phyloP scores from a whole-genome alignment of 371 early-diverging fungal genomes.

The Haplosporangium sp. region DNA sequence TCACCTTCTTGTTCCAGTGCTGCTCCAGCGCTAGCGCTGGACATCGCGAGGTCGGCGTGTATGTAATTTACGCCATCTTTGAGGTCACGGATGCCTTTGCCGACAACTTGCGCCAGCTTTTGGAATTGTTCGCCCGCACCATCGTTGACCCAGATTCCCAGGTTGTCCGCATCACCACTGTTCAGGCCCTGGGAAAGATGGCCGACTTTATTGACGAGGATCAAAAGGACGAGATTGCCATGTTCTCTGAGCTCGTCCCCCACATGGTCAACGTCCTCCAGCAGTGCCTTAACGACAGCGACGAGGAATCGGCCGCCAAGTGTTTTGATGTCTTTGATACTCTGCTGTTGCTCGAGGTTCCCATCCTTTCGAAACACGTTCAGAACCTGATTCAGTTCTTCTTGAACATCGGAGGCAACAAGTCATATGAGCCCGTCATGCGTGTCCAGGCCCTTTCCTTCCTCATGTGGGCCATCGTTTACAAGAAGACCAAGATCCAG shows the following conservation, averaged over 20 bases:
- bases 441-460: conserved; percentile 87
- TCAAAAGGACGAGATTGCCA: conserved; percentile 73
- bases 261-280: conserved; percentile 85
- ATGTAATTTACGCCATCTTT: conserved; percentile 83
- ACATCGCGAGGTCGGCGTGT: conserved; percentile 90
- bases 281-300: conserved; percentile 72
- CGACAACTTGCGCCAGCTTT: conserved; percentile 71
- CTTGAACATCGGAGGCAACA: conserved; percentile 74
- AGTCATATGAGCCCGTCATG: conserved; percentile 71
- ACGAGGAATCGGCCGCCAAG: conserved; percentile 76
- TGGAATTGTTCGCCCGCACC: conserved; percentile 76
- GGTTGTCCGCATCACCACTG: conserved; percentile 78
- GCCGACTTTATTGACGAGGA: conserved; percentile 85
- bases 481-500: conserved; percentile 82
- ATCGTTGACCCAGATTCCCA: conserved; percentile 88
- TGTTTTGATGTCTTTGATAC: conserved; percentile 88
- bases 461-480: conserved; percentile 83
- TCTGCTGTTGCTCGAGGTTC: conserved; percentile 81
- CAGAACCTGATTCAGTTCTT: conserved; percentile 83
- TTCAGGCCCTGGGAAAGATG: conserved; percentile 83
- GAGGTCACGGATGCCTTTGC: conserved; percentile 80
- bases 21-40: conserved; percentile 73
- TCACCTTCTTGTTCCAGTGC: conserved; percentile 81
- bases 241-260: conserved; percentile 81
- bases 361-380: conserved; percentile 80